Base-by-base conservation (phyloP, 2,329 filamentous ascomycete genomes). In the Verruconis gallopava region DNA sequence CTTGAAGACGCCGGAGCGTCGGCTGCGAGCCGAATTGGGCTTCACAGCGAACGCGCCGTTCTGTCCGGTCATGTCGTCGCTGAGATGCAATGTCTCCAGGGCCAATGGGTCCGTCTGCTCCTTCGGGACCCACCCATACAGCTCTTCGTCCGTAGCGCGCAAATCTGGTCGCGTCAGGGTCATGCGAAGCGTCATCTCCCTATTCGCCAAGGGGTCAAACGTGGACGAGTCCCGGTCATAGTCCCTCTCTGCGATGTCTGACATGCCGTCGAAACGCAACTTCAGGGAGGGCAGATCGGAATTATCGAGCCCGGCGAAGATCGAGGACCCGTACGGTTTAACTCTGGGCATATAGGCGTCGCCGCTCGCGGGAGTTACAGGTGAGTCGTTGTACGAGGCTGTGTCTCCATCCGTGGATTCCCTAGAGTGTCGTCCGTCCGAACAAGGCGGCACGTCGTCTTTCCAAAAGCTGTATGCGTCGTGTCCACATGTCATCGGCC, bases 141-240 rank as follows among this genome's bases (percentile, higher is more conserved):
- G 69, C 46, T 79, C 70, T 9, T 80, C 75, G 47, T 89, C 81
- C 47, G 79, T 70, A 3, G 79, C 79, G 33, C 86, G 78, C 37
- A 96, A 70, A 56, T 96, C 89, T 0, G 86, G 84, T 37, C 88
- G 72, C 3, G 91, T 96, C 42, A 96, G 71, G 0, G 89, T 96
- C 86, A 96, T 93, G 38, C 88, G 83, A 38, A 96, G 64, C 2
- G 91, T 96, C 88, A 95, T 95, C 59, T 96, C 88, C 22, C 88
- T 74, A 43, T 75, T 80, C 22, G 72, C 69, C 0, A 70, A 64
- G 2, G 73, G 63, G 4, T 67, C 68, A 19, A n/a, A 37, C 5
- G 30, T 35, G 19, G 17, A 37, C n/a, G 25, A 30, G 25, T 30
- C 25, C 9, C n/a, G 25, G 30, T 42, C 32, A 20, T 18, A 15